Conservation (phyloP, 805 yeast species). For the Yarrowia sp. region DNA sequence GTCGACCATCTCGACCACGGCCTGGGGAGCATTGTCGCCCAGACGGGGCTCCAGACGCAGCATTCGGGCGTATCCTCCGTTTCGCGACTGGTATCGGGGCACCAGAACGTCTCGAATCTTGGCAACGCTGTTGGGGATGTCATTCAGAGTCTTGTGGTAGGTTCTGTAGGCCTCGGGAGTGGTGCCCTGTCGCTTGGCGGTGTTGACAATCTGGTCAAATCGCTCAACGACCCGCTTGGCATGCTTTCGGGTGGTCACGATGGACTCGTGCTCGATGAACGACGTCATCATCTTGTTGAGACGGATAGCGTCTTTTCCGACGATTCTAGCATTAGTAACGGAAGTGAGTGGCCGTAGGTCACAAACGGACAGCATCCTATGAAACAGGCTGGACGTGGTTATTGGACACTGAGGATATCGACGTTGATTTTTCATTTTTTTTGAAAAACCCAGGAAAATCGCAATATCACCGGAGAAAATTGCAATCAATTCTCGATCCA, state of each 20-base stretch:
- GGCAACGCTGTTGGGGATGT: slow-evolving; percentile 61
- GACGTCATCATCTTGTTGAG: slow-evolving; percentile 67
- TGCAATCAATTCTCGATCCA: no score
- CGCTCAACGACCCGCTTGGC: slow-evolving; percentile 71
- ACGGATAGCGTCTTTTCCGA: slow-evolving; percentile 35
- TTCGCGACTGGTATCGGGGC: slow-evolving; percentile 66
- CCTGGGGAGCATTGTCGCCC: slow-evolving; percentile 90
- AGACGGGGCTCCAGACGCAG: slow-evolving; percentile 82
- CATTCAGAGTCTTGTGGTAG: slow-evolving; percentile 54
- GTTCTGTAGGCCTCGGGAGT: slow-evolving; percentile 41
- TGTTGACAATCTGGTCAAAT: slow-evolving; percentile 68
- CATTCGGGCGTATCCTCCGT: slow-evolving; percentile 86
- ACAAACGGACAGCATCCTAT: neutral
- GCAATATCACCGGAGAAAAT: no score
- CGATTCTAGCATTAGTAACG: no score
- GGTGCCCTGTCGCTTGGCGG: slow-evolving; percentile 56
- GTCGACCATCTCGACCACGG: slow-evolving; percentile 86
- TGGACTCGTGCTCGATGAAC: slow-evolving; percentile 71
- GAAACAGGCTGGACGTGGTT: neutral
- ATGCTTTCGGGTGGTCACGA: slow-evolving; percentile 75
- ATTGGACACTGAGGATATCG: no score
- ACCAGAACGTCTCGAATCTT: slow-evolving; percentile 71
- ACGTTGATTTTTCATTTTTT: no score
- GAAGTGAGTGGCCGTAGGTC: neutral
- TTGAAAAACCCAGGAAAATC: no score